Evolutionary conservation across 2,329 filamentous ascomycete genomes (phyloP).

Genomic region (Cladosporium sp.): DNA sequence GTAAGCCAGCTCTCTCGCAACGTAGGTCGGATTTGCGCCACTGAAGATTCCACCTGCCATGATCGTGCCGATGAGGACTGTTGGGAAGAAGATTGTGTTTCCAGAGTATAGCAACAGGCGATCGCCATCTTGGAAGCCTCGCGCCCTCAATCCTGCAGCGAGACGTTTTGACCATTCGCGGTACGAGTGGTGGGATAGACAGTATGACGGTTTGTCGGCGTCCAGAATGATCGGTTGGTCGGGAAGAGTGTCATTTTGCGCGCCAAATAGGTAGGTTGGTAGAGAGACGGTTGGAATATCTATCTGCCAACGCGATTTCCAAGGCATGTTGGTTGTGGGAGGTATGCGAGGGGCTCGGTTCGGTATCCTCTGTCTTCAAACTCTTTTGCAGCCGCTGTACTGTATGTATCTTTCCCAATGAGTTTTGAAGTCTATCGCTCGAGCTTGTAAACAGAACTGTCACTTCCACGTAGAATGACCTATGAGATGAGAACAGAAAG

Average conservation of each 20-base stretch:
- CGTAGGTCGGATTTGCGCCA: conserved; percentile 67
- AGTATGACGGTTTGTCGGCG: conserved; percentile 61
- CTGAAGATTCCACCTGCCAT: conserved; percentile 77
- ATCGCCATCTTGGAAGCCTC: conserved; percentile 63
- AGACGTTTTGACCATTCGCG: conserved; percentile 68
- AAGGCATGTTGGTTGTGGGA: conserved; percentile 41
- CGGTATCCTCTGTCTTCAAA: too few species aligned
- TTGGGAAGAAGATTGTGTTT: conserved; percentile 69
- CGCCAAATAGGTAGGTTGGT: conserved; percentile 47
- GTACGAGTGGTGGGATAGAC: conserved; percentile 59
- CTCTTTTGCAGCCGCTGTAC: too few species aligned
- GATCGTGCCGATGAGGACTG: conserved; percentile 65
- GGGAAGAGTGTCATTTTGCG: conserved; percentile 36
- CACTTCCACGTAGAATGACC: too few species aligned
- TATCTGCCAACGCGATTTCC: conserved; percentile 47
- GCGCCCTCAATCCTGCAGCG: conserved; percentile 58
- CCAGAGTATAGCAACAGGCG: conserved; percentile 68
- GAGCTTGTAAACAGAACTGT: too few species aligned
- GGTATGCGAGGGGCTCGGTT: background rate
- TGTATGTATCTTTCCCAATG: too few species aligned
- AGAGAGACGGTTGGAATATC: conserved; percentile 43
- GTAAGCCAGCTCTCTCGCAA: conserved; percentile 66
- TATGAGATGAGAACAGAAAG: too few species aligned
- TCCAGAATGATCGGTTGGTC: conserved; percentile 55
- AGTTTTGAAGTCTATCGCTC: too few species aligned